Percentiles rank a stretch among this genome's conserved stretches.
These are phyloP conservation scores for Aspergillus uvarum DNA, from an alignment of 2,329 filamentous ascomycete species.

Conservation along the genomic window DNA sequence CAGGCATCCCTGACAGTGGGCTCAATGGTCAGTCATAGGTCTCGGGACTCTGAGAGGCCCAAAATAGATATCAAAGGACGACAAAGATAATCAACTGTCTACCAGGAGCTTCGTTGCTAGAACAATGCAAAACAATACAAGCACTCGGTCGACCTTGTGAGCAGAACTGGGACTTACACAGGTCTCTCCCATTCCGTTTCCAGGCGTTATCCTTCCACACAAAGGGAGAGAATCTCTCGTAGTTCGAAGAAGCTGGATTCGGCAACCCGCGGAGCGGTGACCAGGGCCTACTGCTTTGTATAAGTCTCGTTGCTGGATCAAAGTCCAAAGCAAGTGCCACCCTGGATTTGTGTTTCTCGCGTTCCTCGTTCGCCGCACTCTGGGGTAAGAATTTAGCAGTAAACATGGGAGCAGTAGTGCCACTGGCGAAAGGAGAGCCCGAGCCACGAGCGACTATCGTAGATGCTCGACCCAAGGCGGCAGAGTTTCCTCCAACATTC, in stretches of 20 bases:
- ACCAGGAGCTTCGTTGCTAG: neutral
- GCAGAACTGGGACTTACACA: slow-evolving; percentile 33
- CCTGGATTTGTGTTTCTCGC: slow-evolving; percentile 68
- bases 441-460: slow-evolving; percentile 59
- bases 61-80: neutral
- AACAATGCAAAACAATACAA: neutral
- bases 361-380: slow-evolving; percentile 57
- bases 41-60: neutral
- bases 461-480: slow-evolving; percentile 48
- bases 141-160: neutral
- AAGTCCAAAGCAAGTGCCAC: slow-evolving; percentile 80
- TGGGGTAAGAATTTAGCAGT: slow-evolving; percentile 56
- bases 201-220: slow-evolving; percentile 44
- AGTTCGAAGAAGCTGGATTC: slow-evolving; percentile 26
- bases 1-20: slow-evolving; percentile 20
- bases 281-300: slow-evolving; percentile 52
- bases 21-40: neutral
- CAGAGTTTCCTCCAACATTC: slow-evolving; percentile 70
- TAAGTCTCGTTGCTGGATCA: slow-evolving; percentile 65
- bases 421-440: slow-evolving; percentile 64
- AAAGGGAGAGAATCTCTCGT: slow-evolving; percentile 34
- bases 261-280: slow-evolving; percentile 23
- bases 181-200: slow-evolving; percentile 31
- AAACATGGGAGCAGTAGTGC: slow-evolving; percentile 68
- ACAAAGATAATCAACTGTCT: neutral